Evolutionary conservation across 352 stramenopile genomes (phyloP), one percentile per base, ranked within the genome.

Genomic region (Globisporangium paroecandrum): DNA sequence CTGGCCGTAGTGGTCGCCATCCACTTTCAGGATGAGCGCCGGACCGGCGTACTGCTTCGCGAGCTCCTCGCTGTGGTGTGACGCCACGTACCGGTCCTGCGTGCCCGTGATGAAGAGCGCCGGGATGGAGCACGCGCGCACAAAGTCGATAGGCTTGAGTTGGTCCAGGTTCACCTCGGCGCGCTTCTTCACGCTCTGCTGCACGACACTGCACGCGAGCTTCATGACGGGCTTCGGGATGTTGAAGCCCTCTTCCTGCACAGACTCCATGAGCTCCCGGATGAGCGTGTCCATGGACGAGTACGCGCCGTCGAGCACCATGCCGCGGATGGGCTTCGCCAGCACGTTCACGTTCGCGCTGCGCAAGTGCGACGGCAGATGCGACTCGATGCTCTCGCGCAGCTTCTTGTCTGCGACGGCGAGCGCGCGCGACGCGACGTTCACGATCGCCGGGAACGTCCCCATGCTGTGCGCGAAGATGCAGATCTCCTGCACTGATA

Each of bases 391-490:
- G 64, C 82, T 87, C 25, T 68, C 68, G 22, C 74, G 70, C 61
- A 84, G 76, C 63, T 81, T 82, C 65, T 83, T 83, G 65, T 81
- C 70, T 2, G 56, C 65, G 7, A 73, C 73, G 9, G 79, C 72
- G 20, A 88, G 74, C 32, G 82, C 78, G 51, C 87, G 85, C 63
- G 79, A 70, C 25, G 84, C 83, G 6, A 93, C 70, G 70, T 95
- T 94, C 34, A 91, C 76, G 51, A 95, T 79, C n/a, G 77, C 88
- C 0, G 86, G 82, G 69, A 91, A 94, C 57, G 73, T 81, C 25
- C 88, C 85, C 88, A 95, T 95, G 62, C 83, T 93, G 71, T 95
- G 88, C 5, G 83, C 86, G 67, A 90, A 95, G 29, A 95, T 71
- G 61, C 77, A 87, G 58, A 94, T 74, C 9, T 83, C 74, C 32